Base-by-base conservation (phyloP, 495 filamentous ascomycete genomes). In the Sordaria brevicollis region DNA sequence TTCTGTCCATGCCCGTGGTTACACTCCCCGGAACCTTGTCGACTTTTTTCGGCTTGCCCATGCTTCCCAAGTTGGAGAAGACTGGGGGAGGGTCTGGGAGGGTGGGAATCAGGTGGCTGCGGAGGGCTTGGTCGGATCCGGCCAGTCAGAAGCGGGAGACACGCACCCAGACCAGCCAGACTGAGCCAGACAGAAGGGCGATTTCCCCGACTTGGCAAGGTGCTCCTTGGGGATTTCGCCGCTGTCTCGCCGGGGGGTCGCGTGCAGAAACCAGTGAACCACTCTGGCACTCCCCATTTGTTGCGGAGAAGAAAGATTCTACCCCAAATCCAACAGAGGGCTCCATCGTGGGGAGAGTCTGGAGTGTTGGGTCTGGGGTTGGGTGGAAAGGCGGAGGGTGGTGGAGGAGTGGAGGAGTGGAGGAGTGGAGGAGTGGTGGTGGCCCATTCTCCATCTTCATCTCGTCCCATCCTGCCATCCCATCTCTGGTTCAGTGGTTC, bases 161-260 rank as follows among this genome's bases (percentile, higher is more conserved):
- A 3, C 25, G 25, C 49, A 62, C 49, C 49, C 17, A 62, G 49
- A 62, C 49, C 49, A 62, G 25, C 25, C 49, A 62, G 49, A 62
- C 49, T 6, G 65, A 73, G 71, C 69, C 71, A 70, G 71, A 71
- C 75, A 68, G 69, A 39, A n/a, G 33, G 66, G 67, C 75, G 65
- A 77, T 73, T 75, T 69, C 67, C 71, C 75, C 75, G 71, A 73
- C 75, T 76, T 77, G 75, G 76, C 72, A 74, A 71, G 72, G 62
- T 65, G 65, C 29, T 69, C 71, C 73, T 73, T 72, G 74, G 75
- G 75, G 75, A 78, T 78, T 78, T 78, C 72, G 77, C 77, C 77
- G 74, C 71, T 74, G 70, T 76, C 67, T 67, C 75, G 75, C 75
- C 77, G 19, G 10, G n/a, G 75, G 76, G 72, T 77, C 71, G 73